These are phyloP conservation scores for Leccinum incarnatum DNA, from an alignment of 768 basidiomycete species.

Conservation along the genomic window DNA sequence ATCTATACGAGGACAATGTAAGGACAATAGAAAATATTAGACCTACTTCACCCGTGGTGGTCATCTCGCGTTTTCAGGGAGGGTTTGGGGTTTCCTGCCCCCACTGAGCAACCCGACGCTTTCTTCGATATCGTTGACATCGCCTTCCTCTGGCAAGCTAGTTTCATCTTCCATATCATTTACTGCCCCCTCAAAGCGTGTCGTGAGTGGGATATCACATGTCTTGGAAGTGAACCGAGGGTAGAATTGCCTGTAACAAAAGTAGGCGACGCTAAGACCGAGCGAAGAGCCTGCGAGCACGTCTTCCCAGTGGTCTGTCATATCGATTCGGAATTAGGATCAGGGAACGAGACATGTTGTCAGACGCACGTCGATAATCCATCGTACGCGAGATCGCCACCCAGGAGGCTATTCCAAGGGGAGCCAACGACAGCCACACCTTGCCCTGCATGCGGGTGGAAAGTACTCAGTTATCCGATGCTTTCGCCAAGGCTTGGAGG, in stretches of 20 bases:
- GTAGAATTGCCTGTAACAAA: slow-evolving; percentile 82
- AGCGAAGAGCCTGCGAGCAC: slow-evolving; percentile 75
- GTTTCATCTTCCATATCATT: slow-evolving; percentile 1
- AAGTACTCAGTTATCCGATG: background rate
- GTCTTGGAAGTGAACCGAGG: slow-evolving; percentile 55
- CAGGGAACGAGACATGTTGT: background rate
- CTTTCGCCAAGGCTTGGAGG: background rate
- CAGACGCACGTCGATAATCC: slow-evolving; percentile 80
- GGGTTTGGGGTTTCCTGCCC: slow-evolving; percentile 9
- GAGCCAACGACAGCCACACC: slow-evolving; percentile 78
- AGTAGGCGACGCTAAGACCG: slow-evolving; percentile 68
- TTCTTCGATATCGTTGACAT: slow-evolving; percentile 17
- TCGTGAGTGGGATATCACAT: slow-evolving; percentile 67
- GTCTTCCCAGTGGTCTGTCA: slow-evolving; percentile 87
- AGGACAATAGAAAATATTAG: background rate
- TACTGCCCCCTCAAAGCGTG: slow-evolving; percentile 46
- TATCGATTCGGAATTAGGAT: background rate
- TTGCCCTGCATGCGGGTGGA: slow-evolving; percentile 44
- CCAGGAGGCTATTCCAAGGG: slow-evolving; percentile 69
- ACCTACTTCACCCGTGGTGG: background rate
- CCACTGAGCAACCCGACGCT: slow-evolving; percentile 16
- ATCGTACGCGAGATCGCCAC: slow-evolving; percentile 87
- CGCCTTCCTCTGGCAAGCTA: slow-evolving; percentile 7
- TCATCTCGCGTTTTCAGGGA: background rate
- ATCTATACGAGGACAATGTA: background rate